phyloP scores from a whole-genome alignment of 176 grass and related monocot genomes.

The Cenchrus fungigraminus region DNA sequence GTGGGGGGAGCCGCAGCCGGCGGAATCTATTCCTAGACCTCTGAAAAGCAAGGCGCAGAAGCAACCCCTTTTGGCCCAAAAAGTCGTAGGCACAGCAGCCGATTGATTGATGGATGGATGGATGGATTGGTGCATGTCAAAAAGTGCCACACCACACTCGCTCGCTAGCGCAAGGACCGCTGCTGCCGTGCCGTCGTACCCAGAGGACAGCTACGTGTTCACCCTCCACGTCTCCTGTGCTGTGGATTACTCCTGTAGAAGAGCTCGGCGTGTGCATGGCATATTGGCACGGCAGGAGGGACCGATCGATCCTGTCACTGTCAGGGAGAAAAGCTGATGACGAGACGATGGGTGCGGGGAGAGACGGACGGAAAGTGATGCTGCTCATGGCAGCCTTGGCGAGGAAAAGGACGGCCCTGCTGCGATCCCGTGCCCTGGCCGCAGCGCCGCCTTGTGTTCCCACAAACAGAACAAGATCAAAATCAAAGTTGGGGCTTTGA shows the following conservation, averaged over 20 bases:
- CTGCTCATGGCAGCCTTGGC: neutral
- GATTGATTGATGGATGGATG: constrained; percentile 45
- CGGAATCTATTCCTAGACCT: constrained; percentile 46
- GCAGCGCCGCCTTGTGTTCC: constrained; percentile 20
- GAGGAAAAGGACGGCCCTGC: constrained; percentile 4
- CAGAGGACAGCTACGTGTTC: constrained; percentile 8
- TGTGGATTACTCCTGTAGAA: too few relatives aligned
- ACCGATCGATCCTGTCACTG: neutral
- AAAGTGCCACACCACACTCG: constrained; percentile 19
- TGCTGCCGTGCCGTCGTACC: neutral
- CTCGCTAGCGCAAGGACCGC: constrained; percentile 29
- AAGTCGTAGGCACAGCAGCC: constrained; percentile 30
- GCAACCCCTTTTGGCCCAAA: constrained; percentile 37
- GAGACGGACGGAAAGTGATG: constrained; percentile 31
- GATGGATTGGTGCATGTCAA: constrained; percentile 6
- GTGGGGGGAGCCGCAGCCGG: neutral
- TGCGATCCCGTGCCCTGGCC: constrained; percentile 3
- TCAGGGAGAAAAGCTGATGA: constrained; percentile 1
- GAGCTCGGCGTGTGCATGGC: constrained; percentile 17
- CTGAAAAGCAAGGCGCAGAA: constrained; percentile 41
- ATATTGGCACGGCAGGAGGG: neutral
- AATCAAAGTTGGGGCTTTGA: too few relatives aligned
- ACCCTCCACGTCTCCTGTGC: too few relatives aligned
- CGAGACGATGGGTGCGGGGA: neutral
- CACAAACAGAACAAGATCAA: constrained; percentile 16